phyloP scores from a whole-genome alignment of 2,329 filamentous ascomycete species.

The Macrophomina pseudophaseolina region DNA sequence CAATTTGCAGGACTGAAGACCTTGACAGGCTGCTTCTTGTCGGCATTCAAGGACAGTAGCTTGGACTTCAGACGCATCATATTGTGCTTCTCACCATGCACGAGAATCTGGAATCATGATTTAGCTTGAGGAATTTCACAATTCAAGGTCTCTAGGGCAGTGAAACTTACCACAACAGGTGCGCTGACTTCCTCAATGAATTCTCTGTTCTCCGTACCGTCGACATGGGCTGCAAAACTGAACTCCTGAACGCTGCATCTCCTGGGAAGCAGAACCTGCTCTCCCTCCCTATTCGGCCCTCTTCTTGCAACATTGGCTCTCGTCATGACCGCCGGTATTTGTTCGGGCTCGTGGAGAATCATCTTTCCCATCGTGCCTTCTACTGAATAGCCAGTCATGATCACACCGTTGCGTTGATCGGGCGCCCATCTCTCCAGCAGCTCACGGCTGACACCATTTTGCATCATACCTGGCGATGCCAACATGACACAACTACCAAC shows the following conservation, averaged over 20 bases:
- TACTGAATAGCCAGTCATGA: conserved; percentile 98
- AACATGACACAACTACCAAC: conserved; percentile 96
- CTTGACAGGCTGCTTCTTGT: conserved; percentile 81
- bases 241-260: conserved; percentile 93
- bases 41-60: conserved; percentile 86
- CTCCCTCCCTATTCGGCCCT: conserved; percentile 66
- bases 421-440: conserved; percentile 95
- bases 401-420: conserved; percentile 94
- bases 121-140: conserved; percentile 2
- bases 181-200: conserved; percentile 95
- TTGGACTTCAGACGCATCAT: conserved; percentile 98
- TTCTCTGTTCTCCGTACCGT: conserved; percentile 92
- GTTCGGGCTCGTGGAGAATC: conserved; percentile 91
- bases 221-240: conserved; percentile 95
- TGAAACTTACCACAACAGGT: conserved; percentile 80
- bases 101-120: conserved; percentile 71
- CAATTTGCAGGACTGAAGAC: conserved; percentile 94
- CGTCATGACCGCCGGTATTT: conserved; percentile 93
- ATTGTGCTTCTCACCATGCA: conserved; percentile 96
- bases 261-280: conserved; percentile 88
- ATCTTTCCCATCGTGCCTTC: conserved; percentile 98
- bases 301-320: conserved; percentile 62
- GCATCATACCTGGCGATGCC: conserved; percentile 96
- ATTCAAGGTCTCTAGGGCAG: neutral
- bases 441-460: conserved; percentile 92